Base-by-base conservation (phyloP, 108 stramenopile genomes). In the Pseudonitzschia delicatissima region DNA sequence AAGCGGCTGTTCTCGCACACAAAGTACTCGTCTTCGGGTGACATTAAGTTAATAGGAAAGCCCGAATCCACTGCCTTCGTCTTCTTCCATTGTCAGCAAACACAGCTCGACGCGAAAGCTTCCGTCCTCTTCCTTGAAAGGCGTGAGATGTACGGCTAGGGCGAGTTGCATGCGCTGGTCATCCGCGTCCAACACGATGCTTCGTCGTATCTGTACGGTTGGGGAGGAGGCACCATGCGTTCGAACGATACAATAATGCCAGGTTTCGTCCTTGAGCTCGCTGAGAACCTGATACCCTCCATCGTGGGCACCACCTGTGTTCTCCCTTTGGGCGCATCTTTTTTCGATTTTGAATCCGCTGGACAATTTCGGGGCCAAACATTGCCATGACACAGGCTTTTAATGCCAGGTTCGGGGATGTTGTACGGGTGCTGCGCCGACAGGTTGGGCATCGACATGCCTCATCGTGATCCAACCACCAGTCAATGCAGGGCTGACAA, bases 21-120 rank as follows among this genome's bases (percentile, higher is more conserved):
- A 11, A 87, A 67, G 11, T 73, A 76, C 29, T 77, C 81, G 60
- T 87, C 81, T 60, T 83, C 86, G n/a, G 63, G 50, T 13, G 82
- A 70, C 21, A 23, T 48, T 7, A 83, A 31, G 21, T 81, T 45
- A 15, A 33, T 47, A 0, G 86, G 86, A 62, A 87, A 87, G 7
- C 81, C 86, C 39, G 64, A 57, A 62, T 79, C 83, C 8, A 51
- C 74, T 18, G 73, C 80, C 48, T n/a, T 87, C 86, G 58, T 87
- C 86, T 67, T 87, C 86, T 57, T 87, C 83, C 83, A 87, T 84
- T 1, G 77, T 51, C 45, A 87, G 47, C 0, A 87, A 68, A 57
- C 82, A 82, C 2, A 87, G 60, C 40, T 71, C 63, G 29, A 86
- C 58, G 35, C 69, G 62, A 21, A 85, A 40, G 47, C 69, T 15